Conservation (phyloP, 1,284 basidiomycete species). For the Nidula niveotomentosa region DNA sequence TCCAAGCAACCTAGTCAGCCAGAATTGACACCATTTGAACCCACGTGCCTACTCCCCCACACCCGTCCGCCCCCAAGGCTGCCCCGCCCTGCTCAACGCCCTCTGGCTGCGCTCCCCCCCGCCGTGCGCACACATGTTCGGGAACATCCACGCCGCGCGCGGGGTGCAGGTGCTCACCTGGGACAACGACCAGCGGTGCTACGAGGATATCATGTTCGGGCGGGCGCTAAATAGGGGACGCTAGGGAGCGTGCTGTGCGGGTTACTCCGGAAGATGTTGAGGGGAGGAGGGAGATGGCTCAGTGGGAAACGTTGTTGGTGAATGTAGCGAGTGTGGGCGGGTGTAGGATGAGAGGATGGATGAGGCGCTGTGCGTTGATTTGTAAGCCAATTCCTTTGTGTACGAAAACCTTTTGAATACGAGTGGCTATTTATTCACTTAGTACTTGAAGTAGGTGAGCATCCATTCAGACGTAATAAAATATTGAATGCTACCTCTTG, state of each 20-base stretch:
- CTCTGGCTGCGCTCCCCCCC: background rate
- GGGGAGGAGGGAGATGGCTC: background rate
- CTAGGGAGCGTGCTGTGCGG: background rate
- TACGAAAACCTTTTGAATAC: too few species aligned
- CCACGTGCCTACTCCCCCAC: too few species aligned
- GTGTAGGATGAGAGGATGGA: background rate
- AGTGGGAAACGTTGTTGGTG: background rate
- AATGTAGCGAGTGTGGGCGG: background rate
- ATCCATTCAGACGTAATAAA: too few species aligned
- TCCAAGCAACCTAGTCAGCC: too few species aligned
- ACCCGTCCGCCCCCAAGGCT: background rate
- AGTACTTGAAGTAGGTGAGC: too few species aligned
- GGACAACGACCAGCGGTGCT: background rate
- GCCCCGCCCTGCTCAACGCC: background rate
- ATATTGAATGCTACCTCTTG: too few species aligned
- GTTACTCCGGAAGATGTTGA: background rate
- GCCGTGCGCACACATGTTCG: background rate
- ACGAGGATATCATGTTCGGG: background rate
- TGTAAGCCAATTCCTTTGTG: background rate
- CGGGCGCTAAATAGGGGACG: background rate
- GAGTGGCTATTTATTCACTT: too few species aligned
- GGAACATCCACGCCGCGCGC: background rate
- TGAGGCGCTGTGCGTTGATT: background rate
- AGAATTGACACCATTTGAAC: too few species aligned
- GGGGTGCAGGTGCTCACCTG: background rate